Base-by-base conservation (phyloP, 2,329 filamentous ascomycete genomes). In the Sphaerulina musiva region DNA sequence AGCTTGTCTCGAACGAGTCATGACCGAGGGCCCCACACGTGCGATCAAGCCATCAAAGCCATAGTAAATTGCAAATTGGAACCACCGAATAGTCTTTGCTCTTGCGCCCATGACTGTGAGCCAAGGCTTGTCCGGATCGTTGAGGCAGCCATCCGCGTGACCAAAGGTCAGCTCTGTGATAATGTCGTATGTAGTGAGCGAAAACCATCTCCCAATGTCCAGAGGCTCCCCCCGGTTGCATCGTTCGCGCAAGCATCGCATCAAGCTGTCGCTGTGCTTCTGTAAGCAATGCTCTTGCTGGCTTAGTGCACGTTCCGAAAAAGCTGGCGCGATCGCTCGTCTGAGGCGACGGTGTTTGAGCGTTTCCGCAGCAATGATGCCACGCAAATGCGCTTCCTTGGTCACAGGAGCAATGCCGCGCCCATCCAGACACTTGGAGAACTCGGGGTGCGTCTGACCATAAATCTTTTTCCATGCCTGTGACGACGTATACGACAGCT, bases 401-500 rank as follows among this genome's bases (percentile, higher is more conserved):
- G 34, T 47, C 11, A 53, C 50, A 7, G 50, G 50, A 36, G 50
- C 50, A 26, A 53, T 53, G 12, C 50, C 50, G n/a, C 50, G 50
- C 26, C 50, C 50, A 12, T 53, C 50, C 10, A 47, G 20, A 20
- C 50, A 53, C 31, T 54, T 54, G 20, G 23, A 10, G 29, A 54
- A 49, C 40, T 54, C 52, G 40, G 32, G 32, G 31, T 46, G 9
- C 45, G 45, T 39, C 14, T 26, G 45, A 8, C 45, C 32, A 87
- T 71, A 72, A 36, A 76, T 74, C 34, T 75, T 72, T 58, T 69
- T 68, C 71, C 75, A 79, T 1, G 67, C 67, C 8, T 65, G 49
- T 5, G 66, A 56, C 36, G 69, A 63, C 29, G 66, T 71, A 59
- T 74, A 79, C 17, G 64, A 60, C 7, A 68, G 41, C 53, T 69